Base-by-base conservation (phyloP, 805 yeast species). In the Teunomyces lycoperdinae region DNA sequence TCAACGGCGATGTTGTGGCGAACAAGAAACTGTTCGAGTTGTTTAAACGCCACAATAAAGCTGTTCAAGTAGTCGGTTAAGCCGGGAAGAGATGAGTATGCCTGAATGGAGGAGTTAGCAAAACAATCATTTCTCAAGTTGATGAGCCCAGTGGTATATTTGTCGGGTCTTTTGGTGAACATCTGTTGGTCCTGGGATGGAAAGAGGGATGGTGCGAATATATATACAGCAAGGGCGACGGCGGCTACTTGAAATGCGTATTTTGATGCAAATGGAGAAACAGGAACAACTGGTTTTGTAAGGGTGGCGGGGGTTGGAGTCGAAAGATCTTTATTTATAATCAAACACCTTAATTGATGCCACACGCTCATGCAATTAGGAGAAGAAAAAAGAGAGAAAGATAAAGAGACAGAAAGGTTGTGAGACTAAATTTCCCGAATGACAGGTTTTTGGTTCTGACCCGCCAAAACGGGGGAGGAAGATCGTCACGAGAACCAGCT, bases 61-160 rank as follows among this genome's bases (percentile, higher is more conserved):
- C 61, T 57, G 48, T 73, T 82, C 50, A 87, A 62, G 56, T 87
- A 87, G 3, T 66, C 69, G 32, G 84, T 79, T 43, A 87, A 59
- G 0, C 77, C 76, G 0, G 87, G 84, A 13, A 85, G 61, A 0
- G 89, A 68, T 13, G 84, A 78, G 46, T 87, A 74, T 0, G 91
- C 94, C 63, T 92, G 99, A 14, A 94, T 60, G 0, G 91, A 83
- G 6, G 95, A 80, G 60, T 94, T 92, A 51, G 96, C 96, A 70
- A 89, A 92, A 64, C 99, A 92, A 63, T 90, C 97, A 54, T 89
- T 88, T 50, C 91, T 79, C 53, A 84, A 74, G 64, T 92, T 94
- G 55, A 84, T 76, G 40, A 92, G 70, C 2, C 97, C 97, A 0
- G 94, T 89, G 9, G 96, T 85, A 58, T 80, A 73, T 54, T 79